Percentiles rank a stretch among this genome's conserved stretches.
These are phyloP conservation scores for Pseudomonodictys pantanalensis DNA, from an alignment of 495 filamentous ascomycete genomes.

Conservation along the genomic window DNA sequence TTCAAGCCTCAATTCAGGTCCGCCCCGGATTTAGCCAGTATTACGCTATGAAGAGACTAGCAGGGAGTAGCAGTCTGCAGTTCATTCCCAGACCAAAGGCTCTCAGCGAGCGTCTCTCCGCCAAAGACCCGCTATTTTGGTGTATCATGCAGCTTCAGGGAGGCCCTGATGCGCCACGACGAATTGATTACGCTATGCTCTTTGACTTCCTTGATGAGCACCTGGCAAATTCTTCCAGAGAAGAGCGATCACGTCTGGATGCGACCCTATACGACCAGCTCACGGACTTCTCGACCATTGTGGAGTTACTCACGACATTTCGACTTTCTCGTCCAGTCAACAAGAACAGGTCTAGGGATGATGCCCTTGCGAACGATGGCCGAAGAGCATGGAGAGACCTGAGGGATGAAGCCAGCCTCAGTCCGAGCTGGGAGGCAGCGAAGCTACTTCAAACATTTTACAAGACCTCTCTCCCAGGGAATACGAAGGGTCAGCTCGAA, in stretches of 20 bases:
- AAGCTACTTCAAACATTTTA: not conserved
- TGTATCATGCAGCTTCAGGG: slow-evolving; percentile 8
- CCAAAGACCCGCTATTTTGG: slow-evolving; percentile 3
- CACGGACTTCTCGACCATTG: not conserved
- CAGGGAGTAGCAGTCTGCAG: not conserved
- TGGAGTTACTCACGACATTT: not conserved
- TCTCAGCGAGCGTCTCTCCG: not conserved
- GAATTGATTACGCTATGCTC: not conserved
- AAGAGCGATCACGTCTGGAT: slow-evolving; percentile 2
- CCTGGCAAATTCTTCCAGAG: not conserved
- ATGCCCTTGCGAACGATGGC: not conserved
- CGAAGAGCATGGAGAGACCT: not conserved
- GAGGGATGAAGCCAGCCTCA: too few relatives aligned
- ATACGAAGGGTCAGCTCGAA: not conserved
- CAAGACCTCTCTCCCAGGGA: not conserved
- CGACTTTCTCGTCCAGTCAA: not conserved
- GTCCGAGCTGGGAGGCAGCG: too few relatives aligned
- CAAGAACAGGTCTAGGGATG: not conserved
- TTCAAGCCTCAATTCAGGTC: not conserved
- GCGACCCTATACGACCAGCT: not conserved
- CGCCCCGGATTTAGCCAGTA: not conserved
- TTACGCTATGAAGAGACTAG: not conserved
- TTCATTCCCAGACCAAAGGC: not conserved
- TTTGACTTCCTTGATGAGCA: slow-evolving; percentile 10
- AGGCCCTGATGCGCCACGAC: not conserved